Evolutionary conservation across 2,329 filamentous ascomycete genomes (phyloP).

Genomic region (Talaromyces pinophilus): DNA sequence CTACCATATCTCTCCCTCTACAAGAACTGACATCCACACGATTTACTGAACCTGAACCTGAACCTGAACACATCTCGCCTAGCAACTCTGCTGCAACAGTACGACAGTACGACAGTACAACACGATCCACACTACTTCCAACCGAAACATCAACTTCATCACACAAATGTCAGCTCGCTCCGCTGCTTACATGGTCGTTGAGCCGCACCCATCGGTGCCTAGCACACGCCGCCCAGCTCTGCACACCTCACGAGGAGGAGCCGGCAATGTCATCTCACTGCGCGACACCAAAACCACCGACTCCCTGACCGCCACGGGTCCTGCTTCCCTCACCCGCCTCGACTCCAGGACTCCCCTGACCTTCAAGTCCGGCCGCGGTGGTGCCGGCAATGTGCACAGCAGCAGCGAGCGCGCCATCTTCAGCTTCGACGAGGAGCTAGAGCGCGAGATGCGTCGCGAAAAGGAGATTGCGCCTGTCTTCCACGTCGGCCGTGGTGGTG

Average conservation of each 20-base stretch:
- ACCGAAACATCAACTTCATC: background rate
- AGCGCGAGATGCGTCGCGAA: conserved; percentile 56
- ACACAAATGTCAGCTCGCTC: conserved; percentile 33
- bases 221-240: conserved; percentile 51
- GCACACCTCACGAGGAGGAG: conserved; percentile 58
- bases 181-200: conserved; percentile 57
- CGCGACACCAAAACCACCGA: conserved; percentile 54
- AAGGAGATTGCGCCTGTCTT: conserved; percentile 61
- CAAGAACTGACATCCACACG: background rate
- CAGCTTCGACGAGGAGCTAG: conserved; percentile 66
- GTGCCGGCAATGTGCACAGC: conserved; percentile 57
- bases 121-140: background rate
- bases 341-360: conserved; percentile 44
- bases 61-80: background rate
- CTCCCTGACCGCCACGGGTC: conserved; percentile 45
- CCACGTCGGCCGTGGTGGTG: conserved; percentile 64
- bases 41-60: background rate
- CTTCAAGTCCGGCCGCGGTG: conserved; percentile 55
- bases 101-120: background rate
- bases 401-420: conserved; percentile 34
- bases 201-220: conserved; percentile 62
- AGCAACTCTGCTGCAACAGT: background rate
- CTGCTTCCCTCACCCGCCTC: conserved; percentile 55
- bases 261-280: conserved; percentile 59
- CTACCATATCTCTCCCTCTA: background rate